Conservation (phyloP, 1,139 yeast species). For the Yamadazyma pseudoaaseri region DNA sequence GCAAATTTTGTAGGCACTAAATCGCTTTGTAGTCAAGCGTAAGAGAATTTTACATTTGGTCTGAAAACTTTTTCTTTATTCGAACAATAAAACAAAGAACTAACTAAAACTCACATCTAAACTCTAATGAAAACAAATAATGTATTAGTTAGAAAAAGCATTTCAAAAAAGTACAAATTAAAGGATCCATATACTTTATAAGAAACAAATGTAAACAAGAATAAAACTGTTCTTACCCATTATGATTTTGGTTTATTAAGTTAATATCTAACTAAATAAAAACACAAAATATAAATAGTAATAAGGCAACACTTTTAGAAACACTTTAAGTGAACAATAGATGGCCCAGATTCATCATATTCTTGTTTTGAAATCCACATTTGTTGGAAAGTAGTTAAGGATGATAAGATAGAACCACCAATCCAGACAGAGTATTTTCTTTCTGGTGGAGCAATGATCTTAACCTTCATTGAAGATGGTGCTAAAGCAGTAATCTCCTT, state of each 20-base stretch:
- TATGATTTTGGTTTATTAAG: conserved; percentile 1
- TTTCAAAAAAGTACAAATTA: conserved; percentile 3
- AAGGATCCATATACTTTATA: conserved; percentile 5
- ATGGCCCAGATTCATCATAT: conserved; percentile 99
- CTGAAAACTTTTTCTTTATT: conserved; percentile 3
- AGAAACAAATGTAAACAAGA: conserved; percentile 3
- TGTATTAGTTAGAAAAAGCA: conserved; percentile 1
- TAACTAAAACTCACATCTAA: conserved; percentile 3
- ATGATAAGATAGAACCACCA: conserved; percentile 99
- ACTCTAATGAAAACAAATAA: conserved; percentile 2
- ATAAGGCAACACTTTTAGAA: conserved; percentile 56
- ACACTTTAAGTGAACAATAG: conserved; percentile 99
- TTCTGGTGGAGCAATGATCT: conserved; percentile 99
- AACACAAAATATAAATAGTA: conserved; percentile 4
- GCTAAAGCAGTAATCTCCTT: conserved; percentile 99
- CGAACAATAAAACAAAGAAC: conserved; percentile 2
- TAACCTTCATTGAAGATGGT: conserved; percentile 99
- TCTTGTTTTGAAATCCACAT: conserved; percentile 99
- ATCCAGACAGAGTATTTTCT: conserved; percentile 99
- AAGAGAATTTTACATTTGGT: neutral
- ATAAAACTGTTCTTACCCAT: neutral
- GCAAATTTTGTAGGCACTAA: too few species aligned
- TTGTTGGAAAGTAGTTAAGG: conserved; percentile 99
- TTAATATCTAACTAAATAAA: conserved; percentile 3
- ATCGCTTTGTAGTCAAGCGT: too few species aligned